Conservation (phyloP, 306 rosid genomes). For the Rosa lucieae region DNA sequence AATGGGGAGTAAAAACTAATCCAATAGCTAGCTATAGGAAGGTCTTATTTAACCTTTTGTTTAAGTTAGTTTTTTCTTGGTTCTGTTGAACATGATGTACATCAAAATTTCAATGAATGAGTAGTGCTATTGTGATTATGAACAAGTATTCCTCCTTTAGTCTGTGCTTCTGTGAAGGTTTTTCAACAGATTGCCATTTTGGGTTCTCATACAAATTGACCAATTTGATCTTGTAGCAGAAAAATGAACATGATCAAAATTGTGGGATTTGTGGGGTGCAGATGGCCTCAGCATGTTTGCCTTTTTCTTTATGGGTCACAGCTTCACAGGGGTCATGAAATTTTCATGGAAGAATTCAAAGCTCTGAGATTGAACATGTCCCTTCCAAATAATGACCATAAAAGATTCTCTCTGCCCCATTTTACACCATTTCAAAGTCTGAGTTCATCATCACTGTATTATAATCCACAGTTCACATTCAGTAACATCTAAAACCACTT, state of each 20-base stretch:
- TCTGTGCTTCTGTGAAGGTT: constrained; percentile 4
- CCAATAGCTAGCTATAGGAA: constrained; percentile 2
- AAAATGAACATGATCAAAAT: constrained; percentile 3
- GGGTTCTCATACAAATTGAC: constrained; percentile 34
- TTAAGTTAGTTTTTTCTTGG: not conserved
- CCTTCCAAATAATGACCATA: constrained; percentile 41
- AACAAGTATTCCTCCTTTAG: not conserved
- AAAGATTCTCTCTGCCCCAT: constrained; percentile 29
- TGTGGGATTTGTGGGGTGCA: not conserved
- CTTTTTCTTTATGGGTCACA: constrained; percentile 22
- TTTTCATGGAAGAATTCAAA: constrained; percentile 58
- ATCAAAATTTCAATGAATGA: constrained; percentile 26
- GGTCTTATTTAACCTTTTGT: not conserved
- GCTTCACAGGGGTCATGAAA: constrained; percentile 49
- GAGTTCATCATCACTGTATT: constrained; percentile 1
- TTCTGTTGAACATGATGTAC: constrained; percentile 11
- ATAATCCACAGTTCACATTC: not conserved
- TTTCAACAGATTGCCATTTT: constrained; percentile 24
- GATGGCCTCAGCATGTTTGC: constrained; percentile 41
- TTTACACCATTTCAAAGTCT: constrained; percentile 9
- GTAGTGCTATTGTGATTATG: not conserved
- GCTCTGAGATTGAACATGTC: constrained; percentile 34
- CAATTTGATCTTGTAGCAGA: not conserved
- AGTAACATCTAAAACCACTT: not conserved
- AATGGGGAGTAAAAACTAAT: not conserved